Evolutionary conservation across 306 rosid species (phyloP), one percentile per base, ranked within the genome.

Genomic region (Astragalus membranaceus): DNA sequence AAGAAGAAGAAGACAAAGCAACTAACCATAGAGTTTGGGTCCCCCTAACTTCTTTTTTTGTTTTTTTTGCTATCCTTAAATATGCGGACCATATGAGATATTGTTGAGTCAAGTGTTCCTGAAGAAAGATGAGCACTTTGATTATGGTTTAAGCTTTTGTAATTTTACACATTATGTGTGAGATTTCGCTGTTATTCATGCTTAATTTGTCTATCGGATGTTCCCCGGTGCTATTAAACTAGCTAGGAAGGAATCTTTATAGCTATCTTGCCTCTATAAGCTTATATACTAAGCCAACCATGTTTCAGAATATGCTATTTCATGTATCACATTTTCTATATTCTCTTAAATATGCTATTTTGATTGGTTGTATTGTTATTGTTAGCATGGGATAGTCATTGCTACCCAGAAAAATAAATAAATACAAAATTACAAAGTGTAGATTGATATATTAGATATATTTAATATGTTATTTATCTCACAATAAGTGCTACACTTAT

Each of bases 121-220:
- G 75, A 65, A 83, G 77, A 47, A 78, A 70, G 29, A 39, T 36
- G 43, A 57, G 41, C 69, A 69, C 53, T 36, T 73, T 80, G 72
- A 63, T 72, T 68, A 78, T 74, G 33, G 49, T 75, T 61, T n/a
- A 65, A 75, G 63, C 57, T 75, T 72, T 80, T 65, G 78, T 68
- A 56, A 1, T 74, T 12, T 56, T 30, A 35, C 62, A 10, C 10
- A 56, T 56, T 72, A 74, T 81, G 59, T 49, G 80, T 72, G 76
- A 70, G 74, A 82, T 56, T 32, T 82, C 29, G 44, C 43, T 50
- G 66, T 73, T 48, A 49, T 41, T 86, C 26, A 57, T 51, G 80
- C 56, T 53, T 67, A 69, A 78, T 17, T 74, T 84, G 84, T 76
- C 84, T 60, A 39, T 11, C 81, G 26, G 69, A 42, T 82, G 91